Percentiles rank a stretch among this genome's conserved stretches.
These are phyloP conservation scores for Achaetomiella virescens DNA, from an alignment of 495 filamentous ascomycete species.

Conservation along the genomic window DNA sequence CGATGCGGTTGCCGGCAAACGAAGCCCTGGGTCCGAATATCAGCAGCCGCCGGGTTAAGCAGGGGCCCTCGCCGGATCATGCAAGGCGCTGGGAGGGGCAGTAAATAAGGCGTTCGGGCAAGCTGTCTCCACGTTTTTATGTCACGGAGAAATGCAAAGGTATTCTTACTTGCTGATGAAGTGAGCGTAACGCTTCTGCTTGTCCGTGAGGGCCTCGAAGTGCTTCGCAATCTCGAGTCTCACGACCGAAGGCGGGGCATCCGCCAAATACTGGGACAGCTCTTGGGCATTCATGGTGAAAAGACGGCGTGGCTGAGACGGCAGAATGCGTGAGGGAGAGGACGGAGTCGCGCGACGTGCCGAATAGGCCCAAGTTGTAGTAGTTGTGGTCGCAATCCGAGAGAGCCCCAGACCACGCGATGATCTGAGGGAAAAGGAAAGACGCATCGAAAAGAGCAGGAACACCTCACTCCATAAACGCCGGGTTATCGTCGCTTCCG, in stretches of 20 bases:
- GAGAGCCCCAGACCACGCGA: constrained; percentile 14
- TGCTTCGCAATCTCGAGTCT: constrained; percentile 81
- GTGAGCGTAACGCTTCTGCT: constrained; percentile 85
- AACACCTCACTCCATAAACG: constrained; percentile 8
- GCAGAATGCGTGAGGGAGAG: neutral
- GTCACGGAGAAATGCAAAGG: no score
- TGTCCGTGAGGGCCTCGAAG: constrained; percentile 72
- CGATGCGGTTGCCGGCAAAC: constrained; percentile 77
- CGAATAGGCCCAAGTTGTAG: neutral
- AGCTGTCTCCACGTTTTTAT: no score
- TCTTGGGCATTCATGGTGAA: constrained; percentile 45
- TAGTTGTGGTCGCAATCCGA: neutral
- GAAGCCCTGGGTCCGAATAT: constrained; percentile 54
- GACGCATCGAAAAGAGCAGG: constrained; percentile 19
- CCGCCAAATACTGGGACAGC: constrained; percentile 72
- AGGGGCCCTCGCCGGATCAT: neutral
- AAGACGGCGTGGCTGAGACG: constrained; percentile 9
- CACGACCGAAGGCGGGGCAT: constrained; percentile 82
- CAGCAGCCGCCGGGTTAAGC: neutral
- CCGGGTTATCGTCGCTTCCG: neutral
- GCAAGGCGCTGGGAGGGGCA: neutral
- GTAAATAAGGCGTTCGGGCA: neutral
- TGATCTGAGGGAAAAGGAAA: constrained; percentile 15
- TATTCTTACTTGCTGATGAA: constrained; percentile 69
- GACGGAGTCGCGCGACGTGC: constrained; percentile 1